phyloP scores from a whole-genome alignment of 169 alveolate genomes.

The Plasmodium reichenowi region DNA sequence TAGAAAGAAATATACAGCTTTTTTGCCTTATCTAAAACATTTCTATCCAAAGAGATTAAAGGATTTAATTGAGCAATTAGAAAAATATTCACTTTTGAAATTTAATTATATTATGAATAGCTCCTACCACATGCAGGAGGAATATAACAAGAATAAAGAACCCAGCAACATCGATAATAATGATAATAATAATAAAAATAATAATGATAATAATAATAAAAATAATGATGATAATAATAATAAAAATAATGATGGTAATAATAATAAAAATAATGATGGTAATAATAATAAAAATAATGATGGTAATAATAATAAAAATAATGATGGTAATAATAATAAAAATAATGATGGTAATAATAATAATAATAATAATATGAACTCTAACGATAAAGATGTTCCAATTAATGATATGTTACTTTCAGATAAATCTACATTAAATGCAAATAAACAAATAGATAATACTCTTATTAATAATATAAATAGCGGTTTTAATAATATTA shows the following conservation, averaged over 20 bases:
- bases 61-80: conserved; percentile 37
- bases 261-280: background rate
- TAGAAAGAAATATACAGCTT: conserved; percentile 30
- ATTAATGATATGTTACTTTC: too few relatives aligned
- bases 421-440: too few relatives aligned
- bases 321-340: background rate
- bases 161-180: background rate
- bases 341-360: background rate
- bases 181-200: background rate
- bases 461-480: conserved; percentile 10
- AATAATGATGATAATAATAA: background rate
- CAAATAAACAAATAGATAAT: background rate
- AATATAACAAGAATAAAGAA: background rate
- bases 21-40: conserved; percentile 36
- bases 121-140: conserved; percentile 17
- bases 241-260: background rate
- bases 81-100: conserved; percentile 22
- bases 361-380: background rate
- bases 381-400: too few relatives aligned
- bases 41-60: conserved; percentile 47
- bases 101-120: conserved; percentile 21
- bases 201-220: background rate
- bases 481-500: conserved; percentile 13
- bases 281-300: background rate
- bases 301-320: background rate